Percentiles rank a stretch among this genome's conserved stretches.
phyloP scores from a whole-genome alignment of 176 grass and related monocot species.

The Chloris gayana region DNA sequence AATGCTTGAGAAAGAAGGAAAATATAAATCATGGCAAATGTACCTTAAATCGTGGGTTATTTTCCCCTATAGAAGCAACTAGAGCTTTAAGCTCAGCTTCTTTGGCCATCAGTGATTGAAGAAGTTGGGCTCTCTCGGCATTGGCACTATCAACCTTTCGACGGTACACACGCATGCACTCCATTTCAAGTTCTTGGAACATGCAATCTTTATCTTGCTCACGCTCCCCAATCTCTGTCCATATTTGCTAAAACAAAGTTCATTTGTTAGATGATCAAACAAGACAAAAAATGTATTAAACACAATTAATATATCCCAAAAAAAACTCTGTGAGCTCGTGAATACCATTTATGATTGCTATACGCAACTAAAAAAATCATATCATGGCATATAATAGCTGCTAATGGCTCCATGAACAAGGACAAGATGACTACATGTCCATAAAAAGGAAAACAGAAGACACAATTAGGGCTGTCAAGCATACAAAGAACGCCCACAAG shows the following conservation, averaged over 20 bases:
- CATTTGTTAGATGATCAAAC: conserved; percentile 32
- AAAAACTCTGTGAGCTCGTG: neutral
- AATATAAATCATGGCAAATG: conserved; percentile 13
- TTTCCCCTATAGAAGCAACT: conserved; percentile 77
- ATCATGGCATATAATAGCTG: neutral
- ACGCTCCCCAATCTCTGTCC: conserved; percentile 88
- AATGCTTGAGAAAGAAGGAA: conserved; percentile 2
- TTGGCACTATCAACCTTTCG: conserved; percentile 79
- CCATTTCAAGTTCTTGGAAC: conserved; percentile 83
- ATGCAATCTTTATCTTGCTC: conserved; percentile 92
- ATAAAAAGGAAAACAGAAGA: neutral
- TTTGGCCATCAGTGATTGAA: conserved; percentile 72
- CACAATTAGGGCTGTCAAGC: neutral
- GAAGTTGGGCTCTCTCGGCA: conserved; percentile 62
- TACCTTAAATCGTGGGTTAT: conserved; percentile 64
- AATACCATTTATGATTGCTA: neutral
- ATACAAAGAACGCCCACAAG: conserved; percentile 28
- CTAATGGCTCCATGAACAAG: conserved; percentile 21
- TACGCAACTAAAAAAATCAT: neutral
- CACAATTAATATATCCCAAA: neutral
- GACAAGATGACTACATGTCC: conserved; percentile 23
- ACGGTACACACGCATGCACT: conserved; percentile 90
- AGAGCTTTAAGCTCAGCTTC: conserved; percentile 88
- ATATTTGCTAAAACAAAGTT: conserved; percentile 67
- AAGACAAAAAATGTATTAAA: conserved; percentile 4